These are phyloP conservation scores for Brettanomyces anomalus DNA, from an alignment of 805 yeast species.

Conservation along the genomic window DNA sequence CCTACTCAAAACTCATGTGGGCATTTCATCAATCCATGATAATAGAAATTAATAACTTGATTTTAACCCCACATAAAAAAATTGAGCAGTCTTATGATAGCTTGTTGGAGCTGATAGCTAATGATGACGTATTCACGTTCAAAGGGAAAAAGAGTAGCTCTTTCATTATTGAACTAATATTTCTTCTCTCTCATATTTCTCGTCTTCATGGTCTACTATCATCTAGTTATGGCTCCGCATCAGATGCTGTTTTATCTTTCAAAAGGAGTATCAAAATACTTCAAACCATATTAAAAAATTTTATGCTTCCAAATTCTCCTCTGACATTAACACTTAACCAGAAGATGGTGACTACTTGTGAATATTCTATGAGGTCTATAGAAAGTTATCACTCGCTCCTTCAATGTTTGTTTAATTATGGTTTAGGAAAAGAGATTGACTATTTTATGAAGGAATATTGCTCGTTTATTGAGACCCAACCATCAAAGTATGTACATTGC, in stretches of 20 bases:
- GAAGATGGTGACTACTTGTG: conserved; percentile 24
- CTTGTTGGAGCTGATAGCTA: neutral
- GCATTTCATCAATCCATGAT: too few species aligned
- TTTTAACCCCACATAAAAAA: neutral
- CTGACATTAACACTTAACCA: conserved; percentile 14
- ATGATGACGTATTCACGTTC: neutral
- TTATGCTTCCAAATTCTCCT: conserved; percentile 11
- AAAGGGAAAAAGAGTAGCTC: conserved; percentile 12
- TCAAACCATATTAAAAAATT: conserved; percentile 42
- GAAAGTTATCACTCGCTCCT: conserved; percentile 32
- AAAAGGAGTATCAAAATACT: conserved; percentile 44
- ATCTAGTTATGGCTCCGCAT: conserved; percentile 9
- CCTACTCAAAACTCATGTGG: too few species aligned
- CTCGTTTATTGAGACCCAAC: conserved; percentile 25
- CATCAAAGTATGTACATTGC: conserved; percentile 20
- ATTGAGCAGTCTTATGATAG: neutral
- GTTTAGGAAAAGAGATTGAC: conserved; percentile 50
- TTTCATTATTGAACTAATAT: conserved; percentile 11
- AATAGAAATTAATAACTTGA: too few species aligned
- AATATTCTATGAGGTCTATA: conserved; percentile 27
- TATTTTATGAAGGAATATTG: conserved; percentile 44
- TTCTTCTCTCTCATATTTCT: conserved; percentile 25
- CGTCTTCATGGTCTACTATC: conserved; percentile 17
- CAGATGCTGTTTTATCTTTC: conserved; percentile 29
- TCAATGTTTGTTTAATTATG: conserved; percentile 35